These are phyloP conservation scores for Teratosphaeriaceae sp. DNA, from an alignment of 2,329 filamentous ascomycete species.

Conservation along the genomic window DNA sequence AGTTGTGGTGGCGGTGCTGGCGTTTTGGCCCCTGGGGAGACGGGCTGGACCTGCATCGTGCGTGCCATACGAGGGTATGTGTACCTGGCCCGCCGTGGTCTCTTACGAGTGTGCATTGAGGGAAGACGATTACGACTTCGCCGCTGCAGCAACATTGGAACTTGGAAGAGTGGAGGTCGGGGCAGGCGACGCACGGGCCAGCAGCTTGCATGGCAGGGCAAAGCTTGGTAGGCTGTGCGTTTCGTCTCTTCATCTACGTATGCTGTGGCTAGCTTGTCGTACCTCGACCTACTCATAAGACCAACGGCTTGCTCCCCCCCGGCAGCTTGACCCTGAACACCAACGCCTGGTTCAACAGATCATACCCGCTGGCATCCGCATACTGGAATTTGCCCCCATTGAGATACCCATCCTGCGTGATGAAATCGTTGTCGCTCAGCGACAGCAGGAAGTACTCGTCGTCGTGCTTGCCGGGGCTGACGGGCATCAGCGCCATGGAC, in stretches of 20 bases:
- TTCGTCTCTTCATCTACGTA: no score
- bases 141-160: no score
- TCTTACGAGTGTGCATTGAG: no score
- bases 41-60: neutral
- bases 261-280: no score
- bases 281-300: constrained; percentile 2
- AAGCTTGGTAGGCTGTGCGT: no score
- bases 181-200: no score
- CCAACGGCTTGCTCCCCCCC: constrained; percentile 17
- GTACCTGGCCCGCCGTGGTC: no score
- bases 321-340: constrained; percentile 54
- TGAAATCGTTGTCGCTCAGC: constrained; percentile 67
- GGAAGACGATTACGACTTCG: no score
- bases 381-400: constrained; percentile 53
- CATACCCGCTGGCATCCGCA: constrained; percentile 50
- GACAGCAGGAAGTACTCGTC: constrained; percentile 63
- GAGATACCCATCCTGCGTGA: constrained; percentile 62
- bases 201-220: no score
- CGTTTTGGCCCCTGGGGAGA: neutral
- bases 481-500: constrained; percentile 56
- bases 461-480: constrained; percentile 40
- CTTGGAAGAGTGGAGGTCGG: no score
- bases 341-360: constrained; percentile 56
- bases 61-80: no score
- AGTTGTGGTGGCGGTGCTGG: neutral